These are phyloP conservation scores for Ceratocystis variospora DNA, from an alignment of 2,329 filamentous ascomycete genomes.

Conservation along the genomic window DNA sequence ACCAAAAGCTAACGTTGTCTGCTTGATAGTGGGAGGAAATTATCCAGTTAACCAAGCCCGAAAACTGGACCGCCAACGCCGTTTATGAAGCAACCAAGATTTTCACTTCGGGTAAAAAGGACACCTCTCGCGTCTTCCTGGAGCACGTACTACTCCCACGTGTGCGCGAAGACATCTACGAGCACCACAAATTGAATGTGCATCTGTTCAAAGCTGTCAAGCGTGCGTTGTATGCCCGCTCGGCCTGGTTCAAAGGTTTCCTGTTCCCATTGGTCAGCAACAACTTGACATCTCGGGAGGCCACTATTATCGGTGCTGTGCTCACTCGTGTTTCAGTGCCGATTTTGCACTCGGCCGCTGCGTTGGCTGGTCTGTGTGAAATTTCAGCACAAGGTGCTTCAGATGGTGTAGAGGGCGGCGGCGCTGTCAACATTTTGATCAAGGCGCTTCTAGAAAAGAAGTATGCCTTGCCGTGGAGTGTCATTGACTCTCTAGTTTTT, in stretches of 20 bases:
- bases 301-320: constrained; percentile 78
- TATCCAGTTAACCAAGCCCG: constrained; percentile 68
- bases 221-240: constrained; percentile 84
- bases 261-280: constrained; percentile 77
- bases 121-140: constrained; percentile 70
- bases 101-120: constrained; percentile 73
- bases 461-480: constrained; percentile 88
- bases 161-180: constrained; percentile 86
- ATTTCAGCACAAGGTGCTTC: constrained; percentile 84
- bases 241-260: constrained; percentile 92
- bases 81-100: constrained; percentile 82
- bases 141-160: constrained; percentile 75
- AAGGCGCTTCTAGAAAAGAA: constrained; percentile 89
- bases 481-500: constrained; percentile 87
- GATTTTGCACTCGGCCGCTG: constrained; percentile 82
- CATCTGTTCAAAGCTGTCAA: constrained; percentile 91
- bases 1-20: not conserved
- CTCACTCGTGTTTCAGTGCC: constrained; percentile 75
- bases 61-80: constrained; percentile 58
- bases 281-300: constrained; percentile 83
- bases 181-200: constrained; percentile 88
- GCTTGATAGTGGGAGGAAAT: constrained; percentile 65
- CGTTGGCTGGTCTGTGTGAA: constrained; percentile 82
- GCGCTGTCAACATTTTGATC: constrained; percentile 91
- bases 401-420: constrained; percentile 69